These are phyloP conservation scores for Maudiozyma bulderi DNA, from an alignment of 805 yeast species.

Conservation along the genomic window DNA sequence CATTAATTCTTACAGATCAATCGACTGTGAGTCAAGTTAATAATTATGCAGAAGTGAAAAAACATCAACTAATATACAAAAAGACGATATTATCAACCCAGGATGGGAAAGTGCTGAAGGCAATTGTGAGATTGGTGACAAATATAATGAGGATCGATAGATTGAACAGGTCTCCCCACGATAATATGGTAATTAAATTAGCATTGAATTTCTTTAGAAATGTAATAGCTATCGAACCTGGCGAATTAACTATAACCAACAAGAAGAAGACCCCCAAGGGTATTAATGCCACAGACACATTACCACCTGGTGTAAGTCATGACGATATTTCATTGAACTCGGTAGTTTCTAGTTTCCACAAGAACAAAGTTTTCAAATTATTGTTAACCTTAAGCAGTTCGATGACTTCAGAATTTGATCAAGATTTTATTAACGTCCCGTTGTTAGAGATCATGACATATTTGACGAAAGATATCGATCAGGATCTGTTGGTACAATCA, in stretches of 20 bases:
- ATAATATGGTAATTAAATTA: conserved; percentile 61
- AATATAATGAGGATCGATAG: conserved; percentile 46
- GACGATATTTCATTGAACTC: conserved; percentile 63
- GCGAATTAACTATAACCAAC: conserved; percentile 41
- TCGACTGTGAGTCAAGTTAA: conserved; percentile 48
- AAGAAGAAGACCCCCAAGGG: conserved; percentile 31
- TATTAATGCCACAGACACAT: conserved; percentile 19
- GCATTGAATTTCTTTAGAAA: conserved; percentile 71
- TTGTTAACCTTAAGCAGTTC: conserved; percentile 62
- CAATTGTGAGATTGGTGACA: conserved; percentile 58
- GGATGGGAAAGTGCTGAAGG: conserved; percentile 54
- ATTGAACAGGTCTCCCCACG: conserved; percentile 55
- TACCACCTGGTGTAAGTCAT: conserved; percentile 47
- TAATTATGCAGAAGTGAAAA: conserved; percentile 50
- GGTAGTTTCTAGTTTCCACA: conserved; percentile 48
- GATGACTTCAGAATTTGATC: conserved; percentile 54
- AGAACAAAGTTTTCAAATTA: conserved; percentile 64
- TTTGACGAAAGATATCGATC: conserved; percentile 48
- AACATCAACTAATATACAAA: conserved; percentile 64
- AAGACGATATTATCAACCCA: conserved; percentile 48
- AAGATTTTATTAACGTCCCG: conserved; percentile 47
- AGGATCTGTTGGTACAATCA: conserved; percentile 11
- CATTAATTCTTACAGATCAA: conserved; percentile 55
- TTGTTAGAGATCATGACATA: conserved; percentile 63
- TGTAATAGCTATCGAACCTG: conserved; percentile 67